Evolutionary conservation across 225 moss, liverwort and hornwort species (phyloP).

Genomic region (Neckera pumila): DNA sequence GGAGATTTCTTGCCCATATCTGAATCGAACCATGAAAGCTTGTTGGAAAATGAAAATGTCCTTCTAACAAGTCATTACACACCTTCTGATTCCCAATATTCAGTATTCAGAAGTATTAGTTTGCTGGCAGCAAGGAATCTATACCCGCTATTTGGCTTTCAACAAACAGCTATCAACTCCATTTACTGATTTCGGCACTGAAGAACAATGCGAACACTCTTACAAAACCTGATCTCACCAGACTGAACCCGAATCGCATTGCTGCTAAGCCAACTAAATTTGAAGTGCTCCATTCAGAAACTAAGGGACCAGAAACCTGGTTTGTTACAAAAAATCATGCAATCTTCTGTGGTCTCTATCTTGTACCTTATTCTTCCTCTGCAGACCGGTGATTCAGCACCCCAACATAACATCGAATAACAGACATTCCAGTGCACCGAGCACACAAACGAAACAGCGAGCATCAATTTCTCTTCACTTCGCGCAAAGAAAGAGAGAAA

Average conservation of each 20-base stretch:
- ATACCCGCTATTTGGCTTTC: not conserved
- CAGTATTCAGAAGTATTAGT: not conserved
- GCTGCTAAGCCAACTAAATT: not conserved
- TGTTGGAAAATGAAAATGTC: not conserved
- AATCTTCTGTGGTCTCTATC: not conserved
- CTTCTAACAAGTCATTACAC: not conserved
- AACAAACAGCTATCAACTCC: not conserved
- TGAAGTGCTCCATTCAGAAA: not conserved
- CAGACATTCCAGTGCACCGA: not conserved
- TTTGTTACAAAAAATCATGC: not conserved
- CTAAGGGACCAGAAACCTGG: not conserved
- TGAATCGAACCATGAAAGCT: too few species aligned
- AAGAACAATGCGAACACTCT: not conserved
- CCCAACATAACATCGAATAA: not conserved
- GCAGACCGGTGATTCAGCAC: not conserved
- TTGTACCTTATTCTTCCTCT: too few species aligned
- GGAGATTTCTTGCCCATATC: not conserved
- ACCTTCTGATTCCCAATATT: not conserved
- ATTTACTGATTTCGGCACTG: not conserved
- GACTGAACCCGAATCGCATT: not conserved
- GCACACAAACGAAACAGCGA: not conserved
- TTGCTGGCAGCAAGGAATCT: not conserved
- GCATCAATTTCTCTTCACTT: not conserved
- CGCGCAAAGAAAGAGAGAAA: not conserved
- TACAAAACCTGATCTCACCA: not conserved